Percentiles rank a stretch among this genome's conserved stretches.
phyloP scores from a whole-genome alignment of 345 rosid species.

The Sisymbrium irio region DNA sequence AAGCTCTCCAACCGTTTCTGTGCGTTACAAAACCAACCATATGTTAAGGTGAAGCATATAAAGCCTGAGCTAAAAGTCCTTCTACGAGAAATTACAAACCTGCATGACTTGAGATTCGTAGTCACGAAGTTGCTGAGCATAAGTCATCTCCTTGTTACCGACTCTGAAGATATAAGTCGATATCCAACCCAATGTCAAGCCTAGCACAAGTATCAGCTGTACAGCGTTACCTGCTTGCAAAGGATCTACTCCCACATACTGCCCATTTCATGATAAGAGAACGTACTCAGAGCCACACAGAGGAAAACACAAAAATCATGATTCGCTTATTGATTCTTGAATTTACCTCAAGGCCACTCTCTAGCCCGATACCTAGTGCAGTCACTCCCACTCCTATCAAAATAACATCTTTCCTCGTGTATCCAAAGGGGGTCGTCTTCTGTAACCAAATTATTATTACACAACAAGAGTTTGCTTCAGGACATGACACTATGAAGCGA shows the following conservation, averaged over 20 bases:
- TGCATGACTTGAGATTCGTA: conserved; percentile 92
- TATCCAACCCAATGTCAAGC: conserved; percentile 92
- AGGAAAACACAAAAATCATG: neutral
- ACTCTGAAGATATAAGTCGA: conserved; percentile 89
- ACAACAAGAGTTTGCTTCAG: neutral
- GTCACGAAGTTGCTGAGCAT: conserved; percentile 91
- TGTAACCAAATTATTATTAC: conserved; percentile 7
- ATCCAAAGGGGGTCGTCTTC: conserved; percentile 85
- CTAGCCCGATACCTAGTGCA: conserved; percentile 62
- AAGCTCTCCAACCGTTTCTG: conserved; percentile 89
- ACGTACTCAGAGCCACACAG: neutral
- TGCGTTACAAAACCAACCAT: conserved; percentile 22
- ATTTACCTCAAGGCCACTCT: conserved; percentile 90
- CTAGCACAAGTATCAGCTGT: conserved; percentile 75
- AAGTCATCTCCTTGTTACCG: conserved; percentile 96
- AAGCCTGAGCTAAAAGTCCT: neutral
- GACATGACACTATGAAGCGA: neutral
- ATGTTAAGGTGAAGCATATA: neutral
- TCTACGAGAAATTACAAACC: conserved; percentile 38
- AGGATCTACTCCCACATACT: conserved; percentile 86
- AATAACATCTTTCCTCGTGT: conserved; percentile 85
- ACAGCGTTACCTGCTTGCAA: conserved; percentile 90
- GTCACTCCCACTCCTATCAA: conserved; percentile 89
- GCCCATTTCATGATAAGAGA: conserved; percentile 26
- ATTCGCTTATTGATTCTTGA: neutral